Evolutionary conservation across 352 stramenopile genomes (phyloP), one percentile per base, ranked within the genome.

Genomic region (Elongisporangium anandrum): DNA sequence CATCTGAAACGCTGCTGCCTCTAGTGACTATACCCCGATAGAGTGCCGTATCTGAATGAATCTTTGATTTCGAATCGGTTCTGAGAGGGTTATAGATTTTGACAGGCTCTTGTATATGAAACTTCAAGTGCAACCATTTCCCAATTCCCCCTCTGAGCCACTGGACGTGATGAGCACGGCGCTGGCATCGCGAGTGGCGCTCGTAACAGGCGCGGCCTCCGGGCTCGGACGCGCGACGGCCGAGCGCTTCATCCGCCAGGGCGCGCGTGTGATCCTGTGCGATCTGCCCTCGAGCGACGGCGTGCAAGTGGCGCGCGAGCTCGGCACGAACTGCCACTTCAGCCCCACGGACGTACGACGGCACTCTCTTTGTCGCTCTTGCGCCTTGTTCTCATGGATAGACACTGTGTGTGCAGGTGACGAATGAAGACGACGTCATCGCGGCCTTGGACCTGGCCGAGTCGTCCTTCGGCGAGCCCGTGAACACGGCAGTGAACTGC

Each of bases 401-500:
- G 13, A 20, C 56, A 60, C 12, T 57, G 20, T 60, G 61, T 20
- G 6, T 59, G n/a, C n/a, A 98, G 84, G 93, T 98, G 7, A 98
- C 88, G 12, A 94, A 86, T 47, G 84, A 97, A 64, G 87, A 97
- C 22, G 81, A 95, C 19, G 88, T 97, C 54, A 65, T 73, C n/a
- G 77, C 73, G 3, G 95, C 95, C 38, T 65, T 99, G 57, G 87
- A 98, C 63, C 66, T 97, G 55, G 92, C 88, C 21, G 92, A 98
- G 70, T 85, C 85, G 54, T 77, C 79, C 38, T 98, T 98, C 65
- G 95, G 96, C 29, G 79, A 97, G 72, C 72, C 75, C 9, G 88
- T 99, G 39, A 98, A 98, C 72, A 92, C 92, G 6, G 93, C 87
- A 9, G 77, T 99, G 41, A 99, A 97, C 68, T 99, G 96, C 72